Evolutionary conservation across 192 early-diverging fungal species (phyloP).

Genomic region (Pilaira anomala): DNA sequence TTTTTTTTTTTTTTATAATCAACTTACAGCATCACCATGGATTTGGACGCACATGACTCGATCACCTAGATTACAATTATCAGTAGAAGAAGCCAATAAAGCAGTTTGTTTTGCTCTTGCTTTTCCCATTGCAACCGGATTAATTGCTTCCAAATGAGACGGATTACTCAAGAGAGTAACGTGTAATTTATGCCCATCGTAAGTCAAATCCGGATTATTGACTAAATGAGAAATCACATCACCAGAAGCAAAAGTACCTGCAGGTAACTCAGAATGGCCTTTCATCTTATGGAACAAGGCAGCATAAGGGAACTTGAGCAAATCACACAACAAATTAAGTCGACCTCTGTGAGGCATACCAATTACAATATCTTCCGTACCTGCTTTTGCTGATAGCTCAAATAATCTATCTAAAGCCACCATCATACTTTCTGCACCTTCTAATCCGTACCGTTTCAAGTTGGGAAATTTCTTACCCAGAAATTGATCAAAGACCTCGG

Average conservation of each 20-base stretch:
- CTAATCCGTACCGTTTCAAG: constrained; percentile 94
- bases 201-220: constrained; percentile 75
- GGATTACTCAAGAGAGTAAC: constrained; percentile 95
- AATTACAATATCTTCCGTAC: constrained; percentile 75
- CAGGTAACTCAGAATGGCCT: constrained; percentile 88
- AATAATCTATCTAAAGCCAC: constrained; percentile 87
- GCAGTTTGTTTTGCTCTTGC: constrained; percentile 93
- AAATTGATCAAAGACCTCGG: constrained; percentile 94
- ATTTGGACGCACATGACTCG: constrained; percentile 91
- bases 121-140: constrained; percentile 95
- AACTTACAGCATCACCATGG: constrained; percentile 87
- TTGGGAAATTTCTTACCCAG: constrained; percentile 97
- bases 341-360: constrained; percentile 98
- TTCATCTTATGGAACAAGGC: constrained; percentile 93
- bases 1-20: neutral
- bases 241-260: constrained; percentile 71
- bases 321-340: constrained; percentile 87
- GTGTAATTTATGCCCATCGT: constrained; percentile 61
- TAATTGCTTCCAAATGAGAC: constrained; percentile 95
- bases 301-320: constrained; percentile 76
- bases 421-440: constrained; percentile 97
- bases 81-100: constrained; percentile 54
- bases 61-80: constrained; percentile 86
- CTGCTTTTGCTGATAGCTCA: constrained; percentile 59
- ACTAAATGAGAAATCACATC: constrained; percentile 90